Percentiles rank a stretch among this genome's conserved stretches.
These are phyloP conservation scores for Leptographium wingfieldii DNA, from an alignment of 2,329 filamentous ascomycete species.

Conservation along the genomic window DNA sequence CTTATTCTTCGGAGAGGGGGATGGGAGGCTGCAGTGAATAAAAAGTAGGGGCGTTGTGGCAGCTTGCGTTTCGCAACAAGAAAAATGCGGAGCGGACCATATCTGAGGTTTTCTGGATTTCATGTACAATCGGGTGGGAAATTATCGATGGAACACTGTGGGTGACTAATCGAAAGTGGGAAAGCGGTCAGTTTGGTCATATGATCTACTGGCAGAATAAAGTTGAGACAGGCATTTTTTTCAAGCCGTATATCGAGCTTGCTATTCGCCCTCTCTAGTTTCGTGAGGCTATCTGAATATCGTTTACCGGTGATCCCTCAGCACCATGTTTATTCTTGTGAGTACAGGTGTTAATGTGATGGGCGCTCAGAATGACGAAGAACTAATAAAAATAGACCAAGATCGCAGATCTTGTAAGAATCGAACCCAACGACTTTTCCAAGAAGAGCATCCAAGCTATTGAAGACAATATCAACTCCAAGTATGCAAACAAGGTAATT, in stretches of 20 bases:
- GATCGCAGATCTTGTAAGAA: slow-evolving; percentile 87
- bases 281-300: neutral
- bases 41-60: neutral
- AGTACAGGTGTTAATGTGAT: neutral
- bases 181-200: neutral
- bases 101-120: neutral
- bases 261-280: neutral
- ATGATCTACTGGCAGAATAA: neutral
- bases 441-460: slow-evolving; percentile 74
- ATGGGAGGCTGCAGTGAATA: neutral
- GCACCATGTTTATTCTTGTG: slow-evolving; percentile 1
- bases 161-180: neutral
- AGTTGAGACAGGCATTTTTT: neutral
- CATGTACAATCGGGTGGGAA: neutral
- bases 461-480: slow-evolving; percentile 92
- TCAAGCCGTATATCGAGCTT: neutral
- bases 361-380: neutral
- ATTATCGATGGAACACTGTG: neutral
- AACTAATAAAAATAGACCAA: slow-evolving; percentile 51
- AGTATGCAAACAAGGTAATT: slow-evolving; percentile 88
- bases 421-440: slow-evolving; percentile 76
- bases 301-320: neutral
- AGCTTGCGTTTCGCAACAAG: neutral
- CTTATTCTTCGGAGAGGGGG: neutral
- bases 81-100: neutral